These are phyloP conservation scores for Penicillium coprophilum DNA, from an alignment of 495 filamentous ascomycete species.

Conservation along the genomic window DNA sequence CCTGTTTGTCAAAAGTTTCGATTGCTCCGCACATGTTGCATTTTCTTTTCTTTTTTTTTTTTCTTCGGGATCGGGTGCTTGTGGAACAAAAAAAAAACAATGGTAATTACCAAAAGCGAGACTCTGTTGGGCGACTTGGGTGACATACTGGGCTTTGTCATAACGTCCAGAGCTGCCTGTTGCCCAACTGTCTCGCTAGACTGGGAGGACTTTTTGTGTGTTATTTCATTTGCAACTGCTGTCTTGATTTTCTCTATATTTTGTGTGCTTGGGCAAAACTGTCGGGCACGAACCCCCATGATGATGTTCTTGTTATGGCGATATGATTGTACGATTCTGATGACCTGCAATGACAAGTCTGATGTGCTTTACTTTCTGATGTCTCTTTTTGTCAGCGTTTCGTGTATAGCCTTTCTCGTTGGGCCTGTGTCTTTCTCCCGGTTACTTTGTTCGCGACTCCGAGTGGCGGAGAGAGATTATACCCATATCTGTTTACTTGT, in stretches of 20 bases:
- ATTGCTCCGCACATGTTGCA: constrained; percentile 16
- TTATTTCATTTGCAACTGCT: constrained; percentile 28
- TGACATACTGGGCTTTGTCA: constrained; percentile 2
- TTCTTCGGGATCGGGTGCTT: constrained; percentile 19
- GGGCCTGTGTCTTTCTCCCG: constrained; percentile 24
- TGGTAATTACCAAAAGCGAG: constrained; percentile 6
- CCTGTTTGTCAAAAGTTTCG: constrained; percentile 24
- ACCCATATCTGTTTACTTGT: constrained; percentile 29
- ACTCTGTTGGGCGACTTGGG: background rate
- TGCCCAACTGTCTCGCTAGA: constrained; percentile 6
- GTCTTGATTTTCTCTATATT: constrained; percentile 14
- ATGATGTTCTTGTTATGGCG: constrained; percentile 33
- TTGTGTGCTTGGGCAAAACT: constrained; percentile 22
- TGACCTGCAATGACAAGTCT: constrained; percentile 47
- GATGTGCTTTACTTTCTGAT: constrained; percentile 31
- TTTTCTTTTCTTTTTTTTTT: constrained; percentile 6
- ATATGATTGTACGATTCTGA: constrained; percentile 53
- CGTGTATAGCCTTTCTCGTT: constrained; percentile 25
- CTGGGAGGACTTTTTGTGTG: constrained; percentile 31
- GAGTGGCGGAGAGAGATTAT: constrained; percentile 31
- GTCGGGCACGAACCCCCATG: constrained; percentile 16
- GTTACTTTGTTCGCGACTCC: constrained; percentile 24
- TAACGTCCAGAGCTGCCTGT: background rate
- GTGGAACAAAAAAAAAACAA: constrained; percentile 19
- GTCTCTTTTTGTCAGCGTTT: constrained; percentile 22